Evolutionary conservation across 768 basidiomycete genomes (phyloP).

Genomic region (Mycena polygramma): DNA sequence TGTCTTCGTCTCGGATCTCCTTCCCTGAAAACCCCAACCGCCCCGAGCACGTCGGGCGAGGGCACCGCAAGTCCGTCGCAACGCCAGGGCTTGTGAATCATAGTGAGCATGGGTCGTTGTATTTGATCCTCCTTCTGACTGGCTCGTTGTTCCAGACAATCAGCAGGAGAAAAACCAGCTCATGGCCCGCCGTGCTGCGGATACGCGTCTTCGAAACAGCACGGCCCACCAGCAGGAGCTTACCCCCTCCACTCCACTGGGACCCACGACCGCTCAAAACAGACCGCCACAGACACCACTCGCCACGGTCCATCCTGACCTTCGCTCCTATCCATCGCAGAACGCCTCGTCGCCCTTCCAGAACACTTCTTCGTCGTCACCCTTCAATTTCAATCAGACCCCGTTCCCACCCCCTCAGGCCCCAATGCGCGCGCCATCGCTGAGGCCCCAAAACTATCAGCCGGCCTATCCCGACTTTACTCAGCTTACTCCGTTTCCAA

Average conservation of each 20-base stretch:
- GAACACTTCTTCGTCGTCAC: not conserved
- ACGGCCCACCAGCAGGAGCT: too few species aligned
- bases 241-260: not conserved
- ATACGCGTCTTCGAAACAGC: not conserved
- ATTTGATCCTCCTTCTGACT: too few species aligned
- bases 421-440: not conserved
- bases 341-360: not conserved
- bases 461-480: not conserved
- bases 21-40: not conserved
- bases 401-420: not conserved
- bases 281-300: too few species aligned
- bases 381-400: not conserved
- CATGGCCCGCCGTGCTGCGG: not conserved
- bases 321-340: not conserved
- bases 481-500: too few species aligned
- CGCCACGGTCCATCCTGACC: not conserved
- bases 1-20: not conserved
- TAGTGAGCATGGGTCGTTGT: not conserved
- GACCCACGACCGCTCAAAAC: not conserved
- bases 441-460: not conserved
- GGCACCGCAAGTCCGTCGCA: not conserved
- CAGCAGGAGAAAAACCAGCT: not conserved
- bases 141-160: not conserved
- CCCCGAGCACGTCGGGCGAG: not conserved
- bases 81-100: not conserved